Evolutionary conservation across 164 flowering plant species (phyloP).

Genomic region (Platanus orientalis): DNA sequence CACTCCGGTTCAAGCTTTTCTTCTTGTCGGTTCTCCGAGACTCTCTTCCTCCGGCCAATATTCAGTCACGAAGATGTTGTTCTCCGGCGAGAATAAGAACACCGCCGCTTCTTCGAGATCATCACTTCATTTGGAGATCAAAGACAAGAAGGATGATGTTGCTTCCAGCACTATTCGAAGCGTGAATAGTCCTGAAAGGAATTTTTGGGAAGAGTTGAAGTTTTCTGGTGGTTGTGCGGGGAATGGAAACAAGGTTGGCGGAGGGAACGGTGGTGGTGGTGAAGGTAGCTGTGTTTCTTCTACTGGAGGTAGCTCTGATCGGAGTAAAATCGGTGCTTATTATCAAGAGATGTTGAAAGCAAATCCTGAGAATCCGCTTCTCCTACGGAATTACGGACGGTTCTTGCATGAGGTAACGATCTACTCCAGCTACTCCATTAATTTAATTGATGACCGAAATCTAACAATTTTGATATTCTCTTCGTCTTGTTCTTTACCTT

Average conservation of each 20-base stretch:
- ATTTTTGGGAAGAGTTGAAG: constrained; percentile 30
- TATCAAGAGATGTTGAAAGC: constrained; percentile 3
- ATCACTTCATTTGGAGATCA: no score
- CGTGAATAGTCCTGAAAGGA: no score
- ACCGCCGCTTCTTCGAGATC: no score
- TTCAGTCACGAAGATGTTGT: no score
- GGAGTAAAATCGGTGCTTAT: constrained; percentile 12
- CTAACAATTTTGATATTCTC: background rate
- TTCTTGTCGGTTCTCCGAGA: no score
- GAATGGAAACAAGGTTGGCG: constrained; percentile 18
- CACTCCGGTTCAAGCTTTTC: no score
- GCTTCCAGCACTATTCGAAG: no score
- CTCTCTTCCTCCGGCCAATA: no score
- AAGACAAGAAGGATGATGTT: no score
- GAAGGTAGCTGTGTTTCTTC: constrained; percentile 19
- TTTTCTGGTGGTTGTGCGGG: constrained; percentile 32
- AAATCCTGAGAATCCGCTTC: constrained; percentile 57
- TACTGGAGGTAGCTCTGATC: constrained; percentile 23
- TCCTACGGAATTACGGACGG: constrained; percentile 69
- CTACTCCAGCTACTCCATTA: background rate
- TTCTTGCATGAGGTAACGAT: constrained; percentile 79
- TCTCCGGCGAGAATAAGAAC: no score
- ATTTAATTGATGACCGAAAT: background rate
- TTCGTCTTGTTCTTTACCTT: background rate
- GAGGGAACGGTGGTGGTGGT: constrained; percentile 12